Conservation (phyloP, 2,329 filamentous ascomycete genomes). For the Fusarium anthophilum region DNA sequence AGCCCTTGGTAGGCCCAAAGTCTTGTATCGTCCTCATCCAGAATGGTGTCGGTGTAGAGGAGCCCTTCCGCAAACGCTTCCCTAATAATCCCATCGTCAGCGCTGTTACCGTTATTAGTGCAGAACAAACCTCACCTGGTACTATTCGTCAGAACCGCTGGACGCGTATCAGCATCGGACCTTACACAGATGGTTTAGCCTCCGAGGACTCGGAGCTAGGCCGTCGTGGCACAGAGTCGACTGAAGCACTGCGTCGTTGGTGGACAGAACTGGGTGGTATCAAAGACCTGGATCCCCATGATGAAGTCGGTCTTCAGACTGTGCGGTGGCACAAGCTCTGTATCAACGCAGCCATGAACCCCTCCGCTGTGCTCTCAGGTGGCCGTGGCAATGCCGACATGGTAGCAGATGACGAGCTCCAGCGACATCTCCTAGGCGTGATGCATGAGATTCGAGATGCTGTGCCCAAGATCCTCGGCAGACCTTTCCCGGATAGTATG, state of each 20-base stretch:
- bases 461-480: conserved; percentile 69
- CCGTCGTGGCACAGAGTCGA: conserved; percentile 52
- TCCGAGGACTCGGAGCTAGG: conserved; percentile 47
- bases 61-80: conserved; percentile 71
- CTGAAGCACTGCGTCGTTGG: conserved; percentile 62
- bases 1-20: conserved; percentile 63
- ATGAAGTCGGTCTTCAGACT: conserved; percentile 73
- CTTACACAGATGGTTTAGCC: conserved; percentile 65
- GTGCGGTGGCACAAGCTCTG: conserved; percentile 81
- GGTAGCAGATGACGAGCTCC: conserved; percentile 70
- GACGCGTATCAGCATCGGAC: conserved; percentile 76
- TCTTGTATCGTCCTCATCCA: conserved; percentile 74
- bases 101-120: conserved; percentile 75
- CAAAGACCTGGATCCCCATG: conserved; percentile 70
- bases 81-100: conserved; percentile 69
- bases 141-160: conserved; percentile 76
- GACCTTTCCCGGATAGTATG: conserved; percentile 65
- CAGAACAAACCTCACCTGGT: conserved; percentile 71
- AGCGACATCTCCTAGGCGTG: conserved; percentile 68
- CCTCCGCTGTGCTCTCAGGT: conserved; percentile 73
- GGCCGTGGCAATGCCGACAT: conserved; percentile 73
- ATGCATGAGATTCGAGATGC: conserved; percentile 76
- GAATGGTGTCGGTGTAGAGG: conserved; percentile 76
- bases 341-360: conserved; percentile 81
- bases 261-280: conserved; percentile 67